A percentile compares a stretch with the other conserved stretches of the same genome.
These are phyloP conservation scores for Podospora pseudocomata DNA, from an alignment of 495 filamentous ascomycete species.

Conservation along the genomic window DNA sequence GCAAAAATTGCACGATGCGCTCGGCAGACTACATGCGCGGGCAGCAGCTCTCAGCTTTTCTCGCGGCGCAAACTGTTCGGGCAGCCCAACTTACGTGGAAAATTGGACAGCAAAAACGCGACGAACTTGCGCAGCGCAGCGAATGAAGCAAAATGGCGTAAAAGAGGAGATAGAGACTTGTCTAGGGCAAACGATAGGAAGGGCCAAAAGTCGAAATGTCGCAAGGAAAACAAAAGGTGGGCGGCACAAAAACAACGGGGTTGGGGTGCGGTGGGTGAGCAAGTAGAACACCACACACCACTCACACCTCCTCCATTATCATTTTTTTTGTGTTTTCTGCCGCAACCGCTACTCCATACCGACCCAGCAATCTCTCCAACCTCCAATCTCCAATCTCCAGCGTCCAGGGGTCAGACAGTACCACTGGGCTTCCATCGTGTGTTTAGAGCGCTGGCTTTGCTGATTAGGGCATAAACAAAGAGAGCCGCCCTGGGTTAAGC, in stretches of 20 bases:
- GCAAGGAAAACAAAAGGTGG: conserved; percentile 21
- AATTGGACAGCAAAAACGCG: not conserved
- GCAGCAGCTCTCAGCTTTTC: not conserved
- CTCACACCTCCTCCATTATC: not conserved
- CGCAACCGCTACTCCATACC: not conserved
- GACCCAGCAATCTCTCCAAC: conserved; percentile 4
- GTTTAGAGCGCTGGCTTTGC: conserved; percentile 1
- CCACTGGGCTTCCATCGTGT: not conserved
- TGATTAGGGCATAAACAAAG: conserved; percentile 2
- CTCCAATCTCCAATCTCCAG: not conserved
- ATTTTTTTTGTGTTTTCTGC: not conserved
- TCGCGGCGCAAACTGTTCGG: not conserved
- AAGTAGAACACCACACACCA: not conserved
- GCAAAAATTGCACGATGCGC: not conserved
- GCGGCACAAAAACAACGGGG: conserved; percentile 24
- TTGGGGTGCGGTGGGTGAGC: conserved; percentile 10
- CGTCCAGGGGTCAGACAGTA: not conserved
- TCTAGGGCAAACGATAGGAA: not conserved
- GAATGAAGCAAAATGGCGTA: not conserved
- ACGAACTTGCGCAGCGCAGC: not conserved
- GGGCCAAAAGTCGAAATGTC: conserved; percentile 12
- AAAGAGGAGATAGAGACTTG: not conserved
- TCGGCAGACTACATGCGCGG: not conserved
- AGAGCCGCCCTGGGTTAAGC: not conserved
- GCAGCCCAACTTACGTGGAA: not conserved